phyloP scores from a whole-genome alignment of 805 yeast species.

The Myxozyma mucilagina region DNA sequence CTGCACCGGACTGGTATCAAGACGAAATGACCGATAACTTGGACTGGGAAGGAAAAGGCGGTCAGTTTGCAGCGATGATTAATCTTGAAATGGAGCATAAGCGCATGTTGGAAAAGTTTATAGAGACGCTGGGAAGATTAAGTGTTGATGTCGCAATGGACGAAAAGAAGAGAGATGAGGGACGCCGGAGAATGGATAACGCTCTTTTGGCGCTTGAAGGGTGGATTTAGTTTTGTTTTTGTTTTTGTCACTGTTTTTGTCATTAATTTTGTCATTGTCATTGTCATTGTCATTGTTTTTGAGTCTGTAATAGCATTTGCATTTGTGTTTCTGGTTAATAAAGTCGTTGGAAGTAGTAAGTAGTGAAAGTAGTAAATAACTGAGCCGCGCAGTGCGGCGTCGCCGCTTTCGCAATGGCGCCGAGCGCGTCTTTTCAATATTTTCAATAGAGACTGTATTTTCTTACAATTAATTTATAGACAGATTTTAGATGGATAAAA shows the following conservation, averaged over 20 bases:
- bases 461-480: too few species aligned
- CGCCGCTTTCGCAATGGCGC: too few species aligned
- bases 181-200: conserved; percentile 72
- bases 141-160: conserved; percentile 91
- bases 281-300: background rate
- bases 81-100: conserved; percentile 32
- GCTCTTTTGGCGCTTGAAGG: conserved; percentile 90
- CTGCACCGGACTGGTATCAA: conserved; percentile 1
- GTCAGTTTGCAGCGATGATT: conserved; percentile 19
- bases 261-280: background rate
- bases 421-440: too few species aligned
- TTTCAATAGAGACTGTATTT: too few species aligned
- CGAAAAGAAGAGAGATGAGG: conserved; percentile 75
- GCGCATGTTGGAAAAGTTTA: conserved; percentile 71
- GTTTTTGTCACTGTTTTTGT: background rate
- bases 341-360: too few species aligned
- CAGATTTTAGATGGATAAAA: too few species aligned
- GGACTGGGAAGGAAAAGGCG: conserved; percentile 10
- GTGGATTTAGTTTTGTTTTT: conserved; percentile 42
- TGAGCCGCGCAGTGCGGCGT: too few species aligned
- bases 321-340: too few species aligned
- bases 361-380: too few species aligned
- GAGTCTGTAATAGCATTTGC: background rate
- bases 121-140: conserved; percentile 79
- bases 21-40: conserved; percentile 5